phyloP scores from a whole-genome alignment of 129 eudicot genomes.

The Helianthus tuberosus region DNA sequence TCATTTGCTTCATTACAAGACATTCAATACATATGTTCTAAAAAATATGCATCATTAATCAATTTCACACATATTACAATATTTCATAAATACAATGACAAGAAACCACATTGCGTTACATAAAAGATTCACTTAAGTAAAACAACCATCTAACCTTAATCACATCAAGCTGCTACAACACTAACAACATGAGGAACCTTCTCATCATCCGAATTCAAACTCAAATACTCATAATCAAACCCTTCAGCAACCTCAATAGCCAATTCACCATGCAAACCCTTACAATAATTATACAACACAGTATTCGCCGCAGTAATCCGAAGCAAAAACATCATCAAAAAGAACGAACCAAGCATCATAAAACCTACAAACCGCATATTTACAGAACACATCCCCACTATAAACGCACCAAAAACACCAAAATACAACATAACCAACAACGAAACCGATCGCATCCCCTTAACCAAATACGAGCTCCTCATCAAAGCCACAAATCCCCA shows the following conservation, averaged over 20 bases:
- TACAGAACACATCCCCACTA: not conserved
- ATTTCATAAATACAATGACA: too few relatives aligned
- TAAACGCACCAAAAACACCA: not conserved
- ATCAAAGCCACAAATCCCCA: conserved; percentile 58
- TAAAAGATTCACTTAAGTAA: too few relatives aligned
- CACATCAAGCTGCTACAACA: too few relatives aligned
- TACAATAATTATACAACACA: conserved; percentile 2
- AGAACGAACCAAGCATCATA: not conserved
- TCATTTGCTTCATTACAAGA: too few relatives aligned
- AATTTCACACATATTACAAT: too few relatives aligned
- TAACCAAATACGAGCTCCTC: conserved; percentile 46
- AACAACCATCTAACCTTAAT: too few relatives aligned
- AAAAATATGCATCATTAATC: too few relatives aligned
- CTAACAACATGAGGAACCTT: too few relatives aligned
- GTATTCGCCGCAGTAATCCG: not conserved
- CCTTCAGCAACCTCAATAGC: not conserved
- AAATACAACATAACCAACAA: not conserved
- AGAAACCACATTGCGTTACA: too few relatives aligned
- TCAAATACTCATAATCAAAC: too few relatives aligned
- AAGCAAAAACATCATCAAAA: not conserved
- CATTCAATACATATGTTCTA: too few relatives aligned
- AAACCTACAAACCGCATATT: not conserved
- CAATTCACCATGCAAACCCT: not conserved
- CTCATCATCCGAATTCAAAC: too few relatives aligned
- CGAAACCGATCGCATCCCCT: conserved; percentile 48